Percentiles rank a stretch among this genome's conserved stretches.
Conservation (phyloP, 495 filamentous ascomycete genomes). For the Aspergillus kassunensis region DNA sequence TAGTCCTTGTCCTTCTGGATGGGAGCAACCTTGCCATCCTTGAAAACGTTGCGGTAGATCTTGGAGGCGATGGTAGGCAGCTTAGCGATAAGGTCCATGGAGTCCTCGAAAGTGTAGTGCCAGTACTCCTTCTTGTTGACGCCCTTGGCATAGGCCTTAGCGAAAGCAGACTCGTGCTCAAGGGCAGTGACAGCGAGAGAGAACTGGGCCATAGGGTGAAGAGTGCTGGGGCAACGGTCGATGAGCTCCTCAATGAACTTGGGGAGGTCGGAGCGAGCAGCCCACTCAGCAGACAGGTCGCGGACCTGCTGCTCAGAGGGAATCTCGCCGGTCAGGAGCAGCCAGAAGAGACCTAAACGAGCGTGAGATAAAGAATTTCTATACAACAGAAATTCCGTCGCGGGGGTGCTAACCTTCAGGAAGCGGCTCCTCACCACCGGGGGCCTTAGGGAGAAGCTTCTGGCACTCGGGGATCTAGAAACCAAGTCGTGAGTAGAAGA, state of each 20-base stretch:
- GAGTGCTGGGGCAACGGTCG: slow-evolving; percentile 96
- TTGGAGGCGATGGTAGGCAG: slow-evolving; percentile 94
- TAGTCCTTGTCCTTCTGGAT: slow-evolving; percentile 99
- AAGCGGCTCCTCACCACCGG: slow-evolving; percentile 91
- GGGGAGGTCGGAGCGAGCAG: slow-evolving; percentile 90
- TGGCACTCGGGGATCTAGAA: slow-evolving; percentile 94
- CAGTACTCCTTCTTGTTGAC: slow-evolving; percentile 99
- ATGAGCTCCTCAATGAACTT: slow-evolving; percentile 98
- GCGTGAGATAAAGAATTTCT: neutral
- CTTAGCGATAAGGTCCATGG: slow-evolving; percentile 99
- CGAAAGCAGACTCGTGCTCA: slow-evolving; percentile 95
- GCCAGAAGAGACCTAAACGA: slow-evolving; percentile 85
- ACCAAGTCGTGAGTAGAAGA: slow-evolving; percentile 14
- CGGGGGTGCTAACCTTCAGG: slow-evolving; percentile 61
- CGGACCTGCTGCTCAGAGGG: slow-evolving; percentile 96
- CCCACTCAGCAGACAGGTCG: slow-evolving; percentile 96
- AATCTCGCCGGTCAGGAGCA: slow-evolving; percentile 94
- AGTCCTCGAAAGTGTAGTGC: slow-evolving; percentile 98
- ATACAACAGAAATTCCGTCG: neutral
- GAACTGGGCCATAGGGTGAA: slow-evolving; percentile 99
- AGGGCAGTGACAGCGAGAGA: slow-evolving; percentile 95
- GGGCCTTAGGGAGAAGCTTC: slow-evolving; percentile 91
- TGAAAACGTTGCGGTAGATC: slow-evolving; percentile 99
- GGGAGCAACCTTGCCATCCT: slow-evolving; percentile 94
- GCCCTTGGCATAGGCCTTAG: slow-evolving; percentile 97